These are phyloP conservation scores for Acanthamoeba sp. DNA, from an alignment of 208 protist genomes.

Conservation along the genomic window DNA sequence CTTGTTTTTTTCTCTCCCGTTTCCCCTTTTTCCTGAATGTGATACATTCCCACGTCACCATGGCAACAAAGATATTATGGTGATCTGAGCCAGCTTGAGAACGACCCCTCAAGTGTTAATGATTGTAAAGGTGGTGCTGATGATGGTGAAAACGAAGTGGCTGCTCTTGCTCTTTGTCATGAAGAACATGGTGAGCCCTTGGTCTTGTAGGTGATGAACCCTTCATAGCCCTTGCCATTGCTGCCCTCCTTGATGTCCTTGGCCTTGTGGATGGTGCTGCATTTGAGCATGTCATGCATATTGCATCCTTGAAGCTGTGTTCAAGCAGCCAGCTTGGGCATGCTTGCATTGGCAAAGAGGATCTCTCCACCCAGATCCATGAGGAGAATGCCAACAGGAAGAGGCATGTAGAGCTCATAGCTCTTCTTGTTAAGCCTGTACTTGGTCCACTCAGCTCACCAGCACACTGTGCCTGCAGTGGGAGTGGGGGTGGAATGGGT, in stretches of 20 bases:
- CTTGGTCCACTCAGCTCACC: background rate
- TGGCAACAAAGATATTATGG: too few relatives aligned
- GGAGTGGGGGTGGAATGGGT: background rate
- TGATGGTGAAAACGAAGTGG: slow-evolving; percentile 1
- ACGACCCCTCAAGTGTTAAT: background rate
- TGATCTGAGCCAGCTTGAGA: too few relatives aligned
- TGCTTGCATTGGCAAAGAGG: background rate
- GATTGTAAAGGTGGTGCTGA: background rate
- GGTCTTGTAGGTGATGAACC: background rate
- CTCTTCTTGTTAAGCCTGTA: background rate
- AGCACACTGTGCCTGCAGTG: background rate
- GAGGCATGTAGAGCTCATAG: background rate
- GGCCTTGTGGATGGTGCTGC: background rate
- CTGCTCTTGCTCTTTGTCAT: background rate
- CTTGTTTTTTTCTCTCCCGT: too few relatives aligned
- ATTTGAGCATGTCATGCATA: background rate
- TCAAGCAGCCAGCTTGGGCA: background rate
- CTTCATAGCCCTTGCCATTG: background rate
- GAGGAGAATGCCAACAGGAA: background rate
- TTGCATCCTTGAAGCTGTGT: background rate
- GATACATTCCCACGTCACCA: too few relatives aligned
- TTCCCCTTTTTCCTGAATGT: too few relatives aligned
- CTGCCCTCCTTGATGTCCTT: slow-evolving; percentile 27
- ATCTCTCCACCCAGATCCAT: background rate
- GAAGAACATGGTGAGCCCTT: background rate